Percentiles rank a stretch among this genome's conserved stretches.
These are phyloP conservation scores for Simplicillium aogashimaense DNA, from an alignment of 2,329 filamentous ascomycete genomes.

Conservation along the genomic window DNA sequence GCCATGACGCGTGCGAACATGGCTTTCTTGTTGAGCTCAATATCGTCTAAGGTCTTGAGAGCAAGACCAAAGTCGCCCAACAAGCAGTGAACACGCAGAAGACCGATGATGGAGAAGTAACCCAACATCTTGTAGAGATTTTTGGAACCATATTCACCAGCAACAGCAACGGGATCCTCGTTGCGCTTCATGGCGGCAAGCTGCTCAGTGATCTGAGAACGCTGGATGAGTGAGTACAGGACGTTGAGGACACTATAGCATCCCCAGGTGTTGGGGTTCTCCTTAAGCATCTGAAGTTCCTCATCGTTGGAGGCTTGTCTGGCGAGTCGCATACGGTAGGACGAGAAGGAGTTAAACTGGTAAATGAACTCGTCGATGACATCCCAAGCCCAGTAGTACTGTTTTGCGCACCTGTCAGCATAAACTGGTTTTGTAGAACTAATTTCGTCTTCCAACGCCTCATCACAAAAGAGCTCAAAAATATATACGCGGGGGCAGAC, in stretches of 20 bases:
- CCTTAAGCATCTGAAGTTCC: conserved; percentile 81
- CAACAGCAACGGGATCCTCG: conserved; percentile 79
- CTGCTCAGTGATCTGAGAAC: conserved; percentile 97
- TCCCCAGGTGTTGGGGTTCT: conserved; percentile 98
- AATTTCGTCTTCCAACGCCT: neutral
- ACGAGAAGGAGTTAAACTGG: conserved; percentile 99
- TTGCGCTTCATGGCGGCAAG: conserved; percentile 87
- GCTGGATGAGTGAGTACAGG: conserved; percentile 96
- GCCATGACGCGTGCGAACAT: conserved; percentile 99
- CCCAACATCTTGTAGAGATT: conserved; percentile 96
- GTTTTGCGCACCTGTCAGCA: conserved; percentile 10
- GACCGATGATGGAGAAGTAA: conserved; percentile 98
- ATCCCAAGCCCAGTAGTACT: conserved; percentile 99
- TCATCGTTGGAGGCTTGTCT: conserved; percentile 78
- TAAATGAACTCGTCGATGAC: conserved; percentile 99
- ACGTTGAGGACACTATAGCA: conserved; percentile 99
- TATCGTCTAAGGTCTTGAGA: conserved; percentile 97
- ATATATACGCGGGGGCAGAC: conserved; percentile 24
- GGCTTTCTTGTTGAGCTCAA: conserved; percentile 99
- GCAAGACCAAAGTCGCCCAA: conserved; percentile 96
- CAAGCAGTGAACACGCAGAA: conserved; percentile 91
- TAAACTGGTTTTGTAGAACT: neutral
- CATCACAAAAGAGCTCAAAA: neutral
- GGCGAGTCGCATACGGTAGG: conserved; percentile 87
- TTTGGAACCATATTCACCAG: conserved; percentile 90